Base-by-base conservation (phyloP, 805 yeast genomes). In the Ogataea corticis region DNA sequence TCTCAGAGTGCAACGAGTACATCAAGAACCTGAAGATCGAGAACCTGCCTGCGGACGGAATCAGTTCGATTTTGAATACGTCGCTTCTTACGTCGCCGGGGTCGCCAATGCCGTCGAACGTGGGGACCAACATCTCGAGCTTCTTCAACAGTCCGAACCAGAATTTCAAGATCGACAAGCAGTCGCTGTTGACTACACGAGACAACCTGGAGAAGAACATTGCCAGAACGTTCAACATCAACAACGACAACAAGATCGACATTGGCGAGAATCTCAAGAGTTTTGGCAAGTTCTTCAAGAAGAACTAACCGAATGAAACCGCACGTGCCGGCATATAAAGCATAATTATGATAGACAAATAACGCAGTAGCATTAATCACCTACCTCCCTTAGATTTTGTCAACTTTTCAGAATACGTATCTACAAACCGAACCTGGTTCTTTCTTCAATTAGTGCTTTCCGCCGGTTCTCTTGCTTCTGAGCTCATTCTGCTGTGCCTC, bases 401-500 rank as follows among this genome's bases (percentile, higher is more conserved):
- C 32, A 13, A 29, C 11, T 31, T n/a, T 15, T 31, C 37, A 17
- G 31, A 31, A 14, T 31, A 31, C 14, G 33, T 31, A 31, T 4
- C 13, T 28, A 11, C 13, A 7, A 7, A 28, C 21, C 65, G n/a
- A n/a, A n/a, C n/a, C n/a, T n/a, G n/a, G n/a, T n/a, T n/a, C n/a
- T n/a, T n/a, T n/a, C n/a, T n/a, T n/a, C n/a, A n/a, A n/a, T n/a
- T 68, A 85, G 68, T 85, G 80, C 66, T 77, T 72, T 56, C 92
- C 92, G 35, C 76, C 74, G 15, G 94, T 87, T 74, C 92, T 83
- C 67, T 85, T 70, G 43, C 63, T 69, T 73, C 96, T 83, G 61
- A 85, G 71, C 61, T 75, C 80, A 31, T 71, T 76, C 66, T 85
- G 85, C 68, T 83, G 79, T 61, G 71, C 73, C 72, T 89, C 96